Evolutionary conservation across 768 basidiomycete species (phyloP).

Genomic region (Mrakia frigida): DNA sequence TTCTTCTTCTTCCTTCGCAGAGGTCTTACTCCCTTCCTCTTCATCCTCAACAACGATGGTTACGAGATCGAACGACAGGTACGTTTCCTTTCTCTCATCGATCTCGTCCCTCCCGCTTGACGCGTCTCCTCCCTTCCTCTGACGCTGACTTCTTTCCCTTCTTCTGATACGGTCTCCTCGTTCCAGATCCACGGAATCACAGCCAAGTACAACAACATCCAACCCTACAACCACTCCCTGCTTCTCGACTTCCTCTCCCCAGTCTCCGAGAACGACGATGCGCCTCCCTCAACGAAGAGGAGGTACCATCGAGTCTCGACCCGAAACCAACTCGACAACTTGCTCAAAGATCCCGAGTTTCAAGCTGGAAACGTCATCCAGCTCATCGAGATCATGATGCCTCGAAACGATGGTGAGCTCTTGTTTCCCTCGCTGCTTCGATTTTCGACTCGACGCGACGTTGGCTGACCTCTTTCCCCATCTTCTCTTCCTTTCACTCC

Average conservation of each 20-base stretch:
- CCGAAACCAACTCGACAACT: slow-evolving; percentile 59
- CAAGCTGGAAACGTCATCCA: slow-evolving; percentile 57
- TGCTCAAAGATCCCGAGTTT: slow-evolving; percentile 64
- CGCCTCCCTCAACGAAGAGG: slow-evolving; percentile 36
- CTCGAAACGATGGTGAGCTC: slow-evolving; percentile 39
- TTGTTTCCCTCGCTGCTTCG: not conserved
- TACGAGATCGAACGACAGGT: slow-evolving; percentile 77
- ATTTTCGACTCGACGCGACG: too few relatives aligned
- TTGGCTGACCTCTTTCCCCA: too few relatives aligned
- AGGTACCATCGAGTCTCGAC: slow-evolving; percentile 56
- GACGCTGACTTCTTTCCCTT: not conserved
- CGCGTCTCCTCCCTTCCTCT: too few relatives aligned
- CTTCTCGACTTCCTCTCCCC: slow-evolving; percentile 54
- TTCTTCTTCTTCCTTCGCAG: not conserved
- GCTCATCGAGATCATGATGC: slow-evolving; percentile 44
- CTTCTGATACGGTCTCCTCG: not conserved
- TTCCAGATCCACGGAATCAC: slow-evolving; percentile 43
- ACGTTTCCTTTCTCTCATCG: too few relatives aligned
- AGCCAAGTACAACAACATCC: slow-evolving; percentile 75
- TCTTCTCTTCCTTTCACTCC: not conserved
- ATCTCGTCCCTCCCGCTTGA: too few relatives aligned
- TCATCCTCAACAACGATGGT: slow-evolving; percentile 47
- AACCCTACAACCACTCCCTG: slow-evolving; percentile 55
- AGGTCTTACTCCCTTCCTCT: slow-evolving; percentile 59
- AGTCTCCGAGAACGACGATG: not conserved